These are phyloP conservation scores for Pyrenophora graminea DNA, from an alignment of 2,329 filamentous ascomycete species.

Conservation along the genomic window DNA sequence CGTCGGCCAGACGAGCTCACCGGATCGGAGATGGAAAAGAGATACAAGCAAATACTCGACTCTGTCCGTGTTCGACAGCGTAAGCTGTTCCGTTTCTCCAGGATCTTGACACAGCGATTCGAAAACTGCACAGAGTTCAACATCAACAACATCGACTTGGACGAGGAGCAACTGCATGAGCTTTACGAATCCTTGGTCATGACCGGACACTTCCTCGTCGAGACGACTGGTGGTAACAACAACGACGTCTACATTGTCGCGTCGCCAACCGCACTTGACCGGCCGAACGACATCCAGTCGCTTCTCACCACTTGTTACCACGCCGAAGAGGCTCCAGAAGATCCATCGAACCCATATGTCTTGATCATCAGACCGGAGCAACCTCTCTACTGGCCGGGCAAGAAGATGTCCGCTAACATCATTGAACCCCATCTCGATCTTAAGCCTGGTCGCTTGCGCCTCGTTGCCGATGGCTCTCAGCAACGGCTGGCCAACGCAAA, in stretches of 20 bases:
- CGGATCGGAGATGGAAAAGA: constrained; percentile 84
- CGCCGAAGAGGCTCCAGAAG: constrained; percentile 69
- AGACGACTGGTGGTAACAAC: constrained; percentile 70
- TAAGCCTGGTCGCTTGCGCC: constrained; percentile 80
- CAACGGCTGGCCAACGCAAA: constrained; percentile 78
- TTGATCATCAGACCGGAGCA: constrained; percentile 83
- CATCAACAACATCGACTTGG: constrained; percentile 73
- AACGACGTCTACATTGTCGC: constrained; percentile 78
- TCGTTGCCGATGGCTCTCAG: constrained; percentile 87
- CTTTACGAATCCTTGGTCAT: constrained; percentile 80
- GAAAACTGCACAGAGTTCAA: constrained; percentile 97
- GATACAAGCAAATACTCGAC: constrained; percentile 93
- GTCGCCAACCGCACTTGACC: constrained; percentile 74
- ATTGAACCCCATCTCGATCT: constrained; percentile 81
- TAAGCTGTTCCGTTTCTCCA: constrained; percentile 93
- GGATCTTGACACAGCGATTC: constrained; percentile 88
- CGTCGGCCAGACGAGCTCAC: constrained; percentile 81
- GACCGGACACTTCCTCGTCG: constrained; percentile 85
- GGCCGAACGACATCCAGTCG: constrained; percentile 79
- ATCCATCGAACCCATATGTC: constrained; percentile 79
- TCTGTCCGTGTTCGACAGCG: constrained; percentile 94
- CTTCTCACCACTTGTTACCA: constrained; percentile 82
- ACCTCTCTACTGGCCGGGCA: constrained; percentile 78
- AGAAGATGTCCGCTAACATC: constrained; percentile 70
- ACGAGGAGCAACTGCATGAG: constrained; percentile 69